Conservation (phyloP, 495 filamentous ascomycete species). For the Daldinia concentrica region DNA sequence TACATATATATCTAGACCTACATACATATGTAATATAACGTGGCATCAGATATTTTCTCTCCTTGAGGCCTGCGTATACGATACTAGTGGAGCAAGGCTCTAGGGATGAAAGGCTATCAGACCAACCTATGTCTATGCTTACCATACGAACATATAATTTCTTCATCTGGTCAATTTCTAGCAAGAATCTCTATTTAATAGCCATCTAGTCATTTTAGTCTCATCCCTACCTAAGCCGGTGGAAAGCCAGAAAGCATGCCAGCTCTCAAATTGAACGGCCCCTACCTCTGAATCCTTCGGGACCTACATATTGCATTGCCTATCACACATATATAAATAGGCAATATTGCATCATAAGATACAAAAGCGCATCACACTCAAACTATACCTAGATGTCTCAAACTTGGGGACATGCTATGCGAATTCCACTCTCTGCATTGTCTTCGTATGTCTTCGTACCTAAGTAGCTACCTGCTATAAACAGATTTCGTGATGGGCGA, state of each 20-base stretch:
- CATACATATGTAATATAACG: not conserved
- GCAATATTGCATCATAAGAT: no score
- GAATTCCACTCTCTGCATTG: no score
- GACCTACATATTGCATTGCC: no score
- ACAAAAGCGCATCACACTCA: no score
- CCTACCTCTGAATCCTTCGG: no score
- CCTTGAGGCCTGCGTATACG: not conserved
- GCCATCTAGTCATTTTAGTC: not conserved
- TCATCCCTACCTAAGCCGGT: no score
- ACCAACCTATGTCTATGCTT: not conserved
- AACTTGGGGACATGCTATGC: no score
- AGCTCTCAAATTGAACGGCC: no score
- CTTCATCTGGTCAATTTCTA: not conserved
- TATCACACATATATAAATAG: no score
- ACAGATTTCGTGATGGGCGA: slow-evolving; percentile 10
- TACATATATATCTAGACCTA: not conserved
- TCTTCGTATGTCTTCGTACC: not conserved
- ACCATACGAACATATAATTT: not conserved
- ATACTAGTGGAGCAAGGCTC: not conserved
- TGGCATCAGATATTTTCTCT: not conserved
- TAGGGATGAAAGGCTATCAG: not conserved
- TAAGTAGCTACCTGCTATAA: slow-evolving; percentile 5
- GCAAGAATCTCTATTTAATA: not conserved
- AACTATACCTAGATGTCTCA: no score
- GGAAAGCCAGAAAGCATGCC: no score